Percentiles rank a stretch among this genome's conserved stretches.
phyloP scores from a whole-genome alignment of 2,329 filamentous ascomycete genomes.

The Ceratocystiopsis brevicomis region DNA sequence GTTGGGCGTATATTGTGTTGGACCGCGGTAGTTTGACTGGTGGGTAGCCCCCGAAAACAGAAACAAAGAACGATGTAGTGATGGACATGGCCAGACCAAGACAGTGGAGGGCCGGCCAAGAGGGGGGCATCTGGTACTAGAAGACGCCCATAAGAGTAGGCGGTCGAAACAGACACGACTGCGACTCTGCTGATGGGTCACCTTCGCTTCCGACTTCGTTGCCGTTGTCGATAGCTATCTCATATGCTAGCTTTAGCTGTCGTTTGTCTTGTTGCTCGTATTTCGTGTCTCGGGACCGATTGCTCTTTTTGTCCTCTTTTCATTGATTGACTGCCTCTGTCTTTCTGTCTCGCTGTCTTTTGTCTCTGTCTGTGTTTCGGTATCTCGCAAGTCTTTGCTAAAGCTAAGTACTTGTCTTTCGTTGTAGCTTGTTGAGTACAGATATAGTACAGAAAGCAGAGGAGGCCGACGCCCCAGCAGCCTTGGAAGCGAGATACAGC shows the following conservation, averaged over 20 bases:
- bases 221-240: background rate
- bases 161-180: too few relatives aligned
- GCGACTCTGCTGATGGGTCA: too few relatives aligned
- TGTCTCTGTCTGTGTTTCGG: constrained; percentile 9
- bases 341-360: constrained; percentile 1
- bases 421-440: too few relatives aligned
- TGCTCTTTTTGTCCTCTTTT: constrained; percentile 1
- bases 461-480: constrained; percentile 17
- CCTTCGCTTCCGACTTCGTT: background rate
- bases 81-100: too few relatives aligned
- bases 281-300: constrained; percentile 1
- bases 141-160: too few relatives aligned
- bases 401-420: constrained; percentile 44
- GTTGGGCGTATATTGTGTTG: too few relatives aligned
- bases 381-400: constrained; percentile 33
- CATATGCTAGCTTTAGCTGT: constrained; percentile 9
- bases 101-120: too few relatives aligned
- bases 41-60: too few relatives aligned
- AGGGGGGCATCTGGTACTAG: too few relatives aligned
- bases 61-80: too few relatives aligned
- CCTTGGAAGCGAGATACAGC: constrained; percentile 4
- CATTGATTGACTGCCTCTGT: background rate
- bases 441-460: too few relatives aligned
- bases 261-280: constrained; percentile 13
- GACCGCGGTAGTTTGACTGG: too few relatives aligned